Percentiles rank a stretch among this genome's conserved stretches.
Evolutionary conservation across 2,329 filamentous ascomycete genomes (phyloP).

Genomic region (Dichotomopilus funicola): DNA sequence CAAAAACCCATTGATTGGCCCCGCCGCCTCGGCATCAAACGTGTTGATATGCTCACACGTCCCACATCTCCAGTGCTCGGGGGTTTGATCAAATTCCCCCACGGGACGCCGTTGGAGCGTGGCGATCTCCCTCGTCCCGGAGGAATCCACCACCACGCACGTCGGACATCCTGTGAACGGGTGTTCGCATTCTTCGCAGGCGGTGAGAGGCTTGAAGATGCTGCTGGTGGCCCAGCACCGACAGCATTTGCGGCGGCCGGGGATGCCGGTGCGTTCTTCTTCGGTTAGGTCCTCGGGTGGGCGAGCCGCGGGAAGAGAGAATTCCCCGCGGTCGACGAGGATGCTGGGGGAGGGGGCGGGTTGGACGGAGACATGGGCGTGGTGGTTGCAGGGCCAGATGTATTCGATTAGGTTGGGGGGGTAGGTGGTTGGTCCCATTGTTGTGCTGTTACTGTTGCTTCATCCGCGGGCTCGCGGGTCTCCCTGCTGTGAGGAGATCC

Average conservation of each 20-base stretch:
- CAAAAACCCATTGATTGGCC: constrained; percentile 13
- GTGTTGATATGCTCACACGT: constrained; percentile 15
- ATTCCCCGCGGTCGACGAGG: constrained; percentile 11
- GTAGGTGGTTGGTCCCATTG: constrained; percentile 9
- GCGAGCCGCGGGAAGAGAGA: constrained; percentile 15
- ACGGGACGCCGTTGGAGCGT: constrained; percentile 8
- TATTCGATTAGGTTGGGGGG: constrained; percentile 17
- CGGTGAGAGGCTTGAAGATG: constrained; percentile 13
- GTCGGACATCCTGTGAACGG: constrained; percentile 11
- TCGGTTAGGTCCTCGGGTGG: constrained; percentile 15
- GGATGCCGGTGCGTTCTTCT: constrained; percentile 14
- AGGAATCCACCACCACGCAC: constrained; percentile 16
- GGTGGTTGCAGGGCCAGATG: constrained; percentile 18
- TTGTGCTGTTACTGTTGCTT: constrained; percentile 4
- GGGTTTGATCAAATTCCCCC: constrained; percentile 20
- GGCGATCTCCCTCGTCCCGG: constrained; percentile 17
- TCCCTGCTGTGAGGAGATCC: not conserved
- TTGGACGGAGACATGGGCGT: constrained; percentile 14
- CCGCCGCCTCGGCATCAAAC: constrained; percentile 8
- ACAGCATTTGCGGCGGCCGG: constrained; percentile 16
- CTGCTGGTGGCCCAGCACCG: constrained; percentile 15
- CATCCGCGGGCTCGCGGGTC: not conserved
- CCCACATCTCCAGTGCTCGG: constrained; percentile 16
- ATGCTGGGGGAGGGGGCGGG: constrained; percentile 12
- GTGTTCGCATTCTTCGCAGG: constrained; percentile 16